phyloP scores from a whole-genome alignment of 2,329 filamentous ascomycete genomes.

The Fusarium multiceps region DNA sequence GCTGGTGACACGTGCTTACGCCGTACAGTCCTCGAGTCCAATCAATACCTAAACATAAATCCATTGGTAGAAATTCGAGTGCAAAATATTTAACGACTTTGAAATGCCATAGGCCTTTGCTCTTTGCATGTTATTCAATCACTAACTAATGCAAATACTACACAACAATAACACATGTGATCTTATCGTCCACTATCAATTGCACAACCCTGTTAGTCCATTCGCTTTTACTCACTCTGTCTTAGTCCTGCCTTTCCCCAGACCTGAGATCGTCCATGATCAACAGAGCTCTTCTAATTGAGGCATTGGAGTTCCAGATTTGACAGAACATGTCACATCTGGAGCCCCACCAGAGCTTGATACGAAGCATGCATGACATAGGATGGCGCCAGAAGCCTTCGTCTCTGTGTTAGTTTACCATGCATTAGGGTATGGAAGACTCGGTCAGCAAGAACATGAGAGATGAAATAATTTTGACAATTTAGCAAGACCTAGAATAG shows the following conservation, averaged over 20 bases:
- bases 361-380: not conserved
- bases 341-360: too few relatives aligned
- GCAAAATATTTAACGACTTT: not conserved
- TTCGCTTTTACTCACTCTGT: not conserved
- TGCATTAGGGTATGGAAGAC: not conserved
- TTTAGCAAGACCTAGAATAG: too few relatives aligned
- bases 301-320: not conserved
- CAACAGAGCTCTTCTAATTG: not conserved
- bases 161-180: too few relatives aligned
- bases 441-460: not conserved
- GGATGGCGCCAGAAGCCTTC: not conserved
- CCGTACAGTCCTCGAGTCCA: not conserved
- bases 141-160: not conserved
- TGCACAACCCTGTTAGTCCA: not conserved
- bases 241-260: not conserved
- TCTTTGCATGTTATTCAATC: too few relatives aligned
- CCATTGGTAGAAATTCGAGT: not conserved
- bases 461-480: not conserved
- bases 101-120: too few relatives aligned
- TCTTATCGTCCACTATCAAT: not conserved
- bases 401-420: not conserved
- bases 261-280: constrained; percentile 6
- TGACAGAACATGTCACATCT: not conserved
- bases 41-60: too few relatives aligned
- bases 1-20: not conserved